Conservation (phyloP, 2,329 filamentous ascomycete species). For the Colletotrichum truncatum region DNA sequence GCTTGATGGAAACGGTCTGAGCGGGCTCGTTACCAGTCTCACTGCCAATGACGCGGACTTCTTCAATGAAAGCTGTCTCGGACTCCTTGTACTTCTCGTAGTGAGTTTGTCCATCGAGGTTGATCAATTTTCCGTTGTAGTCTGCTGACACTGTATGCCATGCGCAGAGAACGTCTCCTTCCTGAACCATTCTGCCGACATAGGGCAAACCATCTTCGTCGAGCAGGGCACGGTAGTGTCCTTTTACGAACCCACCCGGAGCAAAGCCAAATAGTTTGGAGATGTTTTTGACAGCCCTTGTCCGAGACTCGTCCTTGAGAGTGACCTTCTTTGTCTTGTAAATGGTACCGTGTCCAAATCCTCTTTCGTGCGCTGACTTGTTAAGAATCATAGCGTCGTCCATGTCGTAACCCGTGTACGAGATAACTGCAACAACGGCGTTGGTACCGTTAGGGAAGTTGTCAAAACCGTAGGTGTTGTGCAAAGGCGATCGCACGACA, state of each 20-base stretch:
- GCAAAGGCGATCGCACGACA: conserved; percentile 88
- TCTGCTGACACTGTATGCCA: conserved; percentile 90
- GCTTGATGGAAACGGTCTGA: conserved; percentile 91
- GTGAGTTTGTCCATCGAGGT: conserved; percentile 85
- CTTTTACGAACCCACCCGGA: conserved; percentile 76
- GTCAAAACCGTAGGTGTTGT: conserved; percentile 96
- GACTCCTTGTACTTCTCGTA: conserved; percentile 95
- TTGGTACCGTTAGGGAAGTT: conserved; percentile 98
- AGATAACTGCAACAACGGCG: conserved; percentile 95
- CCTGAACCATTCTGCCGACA: conserved; percentile 79
- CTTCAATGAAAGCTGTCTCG: conserved; percentile 89
- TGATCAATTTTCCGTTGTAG: conserved; percentile 80
- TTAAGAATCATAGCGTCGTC: conserved; percentile 99
- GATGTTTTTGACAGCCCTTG: conserved; percentile 72
- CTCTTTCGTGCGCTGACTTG: conserved; percentile 94
- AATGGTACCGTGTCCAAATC: conserved; percentile 94
- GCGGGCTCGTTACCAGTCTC: conserved; percentile 85
- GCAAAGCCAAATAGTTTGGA: conserved; percentile 92
- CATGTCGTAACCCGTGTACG: conserved; percentile 99
- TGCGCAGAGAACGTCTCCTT: conserved; percentile 87
- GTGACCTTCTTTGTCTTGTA: conserved; percentile 97
- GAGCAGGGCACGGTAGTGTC: conserved; percentile 75
- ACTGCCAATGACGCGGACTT: conserved; percentile 88
- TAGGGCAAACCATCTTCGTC: conserved; percentile 89
- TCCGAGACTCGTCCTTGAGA: conserved; percentile 80